Base-by-base conservation (phyloP, 805 yeast species). In the Nakazawaea pomicola region DNA sequence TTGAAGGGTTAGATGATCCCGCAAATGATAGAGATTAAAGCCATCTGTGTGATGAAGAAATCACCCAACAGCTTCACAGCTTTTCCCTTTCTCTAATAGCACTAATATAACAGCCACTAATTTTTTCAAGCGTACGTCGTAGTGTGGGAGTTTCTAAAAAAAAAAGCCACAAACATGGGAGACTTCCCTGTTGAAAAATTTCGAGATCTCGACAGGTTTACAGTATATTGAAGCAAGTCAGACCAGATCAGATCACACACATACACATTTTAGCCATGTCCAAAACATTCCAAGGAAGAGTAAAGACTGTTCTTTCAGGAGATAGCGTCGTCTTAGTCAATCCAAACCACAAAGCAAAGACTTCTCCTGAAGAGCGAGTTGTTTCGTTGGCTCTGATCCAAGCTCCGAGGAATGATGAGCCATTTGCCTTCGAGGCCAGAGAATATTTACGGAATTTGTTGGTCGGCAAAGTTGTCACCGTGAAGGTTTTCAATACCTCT, bases 301-400 rank as follows among this genome's bases (percentile, higher is more conserved):
- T 83, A 36, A 83, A 82, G 54, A 68, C 77, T 33, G 87, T 83
- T 14, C 55, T 80, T 28, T 80, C 85, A 36, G 87, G 84, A 4
- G 91, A 83, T 61, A 78, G 89, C 10, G 49, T 84, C 29, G 73
- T 83, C 30, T 68, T 83, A 47, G 67, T 68, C 9, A 83, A 87
- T 3, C 49, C 72, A 27, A 63, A 62, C 40, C 60, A 60, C n/a
- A 56, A 57, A 36, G 50, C 64, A 28, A 48, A 62, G 21, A 69
- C 72, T 33, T 50, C 72, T 14, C 69, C 70, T 3, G 76, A 72
- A 7, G 93, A 84, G 55, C 67, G 85, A 50, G 55, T 70, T 24
- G 66, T 85, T 40, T 72, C 88, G 4, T 72, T 84, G 50, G 83
- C 86, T 6, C 72, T 74, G 50, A 73, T 84, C 29, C 68, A 78